Conservation (phyloP, 345 rosid species). For the Lepidium didymum region DNA sequence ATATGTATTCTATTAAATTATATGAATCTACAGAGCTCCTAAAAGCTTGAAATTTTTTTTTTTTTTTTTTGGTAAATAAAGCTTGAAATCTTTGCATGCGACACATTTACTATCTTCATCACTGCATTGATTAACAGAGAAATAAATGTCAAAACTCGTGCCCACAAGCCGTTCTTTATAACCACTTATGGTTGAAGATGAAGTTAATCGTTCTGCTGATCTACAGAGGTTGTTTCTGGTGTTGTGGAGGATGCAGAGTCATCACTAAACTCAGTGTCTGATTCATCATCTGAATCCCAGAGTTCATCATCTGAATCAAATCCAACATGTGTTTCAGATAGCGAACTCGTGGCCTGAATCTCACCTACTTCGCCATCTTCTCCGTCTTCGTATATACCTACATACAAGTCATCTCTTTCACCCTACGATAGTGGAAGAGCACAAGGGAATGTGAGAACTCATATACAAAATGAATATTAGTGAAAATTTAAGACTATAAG, state of each 20-base stretch:
- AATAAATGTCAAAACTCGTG: neutral
- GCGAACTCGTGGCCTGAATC: constrained; percentile 1
- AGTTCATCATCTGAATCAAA: constrained; percentile 21
- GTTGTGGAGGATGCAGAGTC: constrained; percentile 1
- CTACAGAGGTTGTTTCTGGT: constrained; percentile 4
- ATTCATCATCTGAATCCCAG: constrained; percentile 21
- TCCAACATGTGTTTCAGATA: constrained; percentile 15
- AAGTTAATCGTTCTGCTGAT: neutral
- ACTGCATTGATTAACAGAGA: neutral
- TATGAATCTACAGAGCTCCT: constrained; percentile 6
- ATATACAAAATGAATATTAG: neutral
- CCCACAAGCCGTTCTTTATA: neutral
- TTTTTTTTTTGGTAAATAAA: too few species aligned
- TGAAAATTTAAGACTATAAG: neutral
- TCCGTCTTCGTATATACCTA: constrained; percentile 31
- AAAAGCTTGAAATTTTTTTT: neutral
- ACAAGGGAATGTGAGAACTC: neutral
- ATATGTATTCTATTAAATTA: neutral
- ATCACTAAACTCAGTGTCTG: constrained; percentile 10
- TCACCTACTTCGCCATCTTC: constrained; percentile 23
- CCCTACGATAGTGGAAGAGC: constrained; percentile 31
- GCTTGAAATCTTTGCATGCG: neutral
- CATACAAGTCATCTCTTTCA: constrained; percentile 37
- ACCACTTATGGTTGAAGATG: neutral
- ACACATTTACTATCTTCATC: neutral